Base-by-base conservation (phyloP, 2,329 filamentous ascomycete species). In the Talaromyces atroroseus region DNA sequence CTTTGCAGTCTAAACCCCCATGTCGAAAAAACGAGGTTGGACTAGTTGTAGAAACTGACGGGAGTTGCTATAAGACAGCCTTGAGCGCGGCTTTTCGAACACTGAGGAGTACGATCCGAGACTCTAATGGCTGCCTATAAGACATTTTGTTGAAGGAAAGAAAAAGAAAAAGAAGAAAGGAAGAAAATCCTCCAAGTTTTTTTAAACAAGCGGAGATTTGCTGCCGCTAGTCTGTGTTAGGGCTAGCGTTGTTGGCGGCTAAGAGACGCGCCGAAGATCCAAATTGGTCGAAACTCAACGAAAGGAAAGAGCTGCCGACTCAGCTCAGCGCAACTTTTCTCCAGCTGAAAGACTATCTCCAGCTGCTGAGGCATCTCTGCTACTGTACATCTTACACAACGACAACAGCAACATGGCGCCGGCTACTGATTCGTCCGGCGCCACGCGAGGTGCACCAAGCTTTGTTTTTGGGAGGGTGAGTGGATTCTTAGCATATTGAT, bases 71-170 rank as follows among this genome's bases (percentile, higher is more conserved):
- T 95, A 90, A 88, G 92, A 88, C 89, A 81, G 89, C 91, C 90
- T 86, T 92, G 91, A 99, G 94, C 94, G 90, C 92, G 92, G 89
- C 79, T 78, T 54, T 23, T 88, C 85, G 91, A 90, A 88, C 83
- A 97, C 82, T 90, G 89, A 92, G 70, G 72, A 70, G 84, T 88
- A 85, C 89, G 85, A 85, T 88, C 88, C 92, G 92, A 95, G 94
- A 99, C 94, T 99, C 94, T 97, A 97, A 92, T 89, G 89, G 89
- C 84, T 87, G 88, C 87, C 90, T 92, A 81, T 76, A 71, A 71
- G 77, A 81, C 78, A 80, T 81, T 76, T 74, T 72, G 69, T 68
- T 71, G 74, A 74, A 71, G 73, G 78, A 79, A 72, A 76, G 74
- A 78, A 72, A 74, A 73, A 70, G 68, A 64, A 62, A 65, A 74